A percentile compares a stretch with the other conserved stretches of the same genome.
Conservation (phyloP, 164 flowering plant genomes). For the Annona cherimola region DNA sequence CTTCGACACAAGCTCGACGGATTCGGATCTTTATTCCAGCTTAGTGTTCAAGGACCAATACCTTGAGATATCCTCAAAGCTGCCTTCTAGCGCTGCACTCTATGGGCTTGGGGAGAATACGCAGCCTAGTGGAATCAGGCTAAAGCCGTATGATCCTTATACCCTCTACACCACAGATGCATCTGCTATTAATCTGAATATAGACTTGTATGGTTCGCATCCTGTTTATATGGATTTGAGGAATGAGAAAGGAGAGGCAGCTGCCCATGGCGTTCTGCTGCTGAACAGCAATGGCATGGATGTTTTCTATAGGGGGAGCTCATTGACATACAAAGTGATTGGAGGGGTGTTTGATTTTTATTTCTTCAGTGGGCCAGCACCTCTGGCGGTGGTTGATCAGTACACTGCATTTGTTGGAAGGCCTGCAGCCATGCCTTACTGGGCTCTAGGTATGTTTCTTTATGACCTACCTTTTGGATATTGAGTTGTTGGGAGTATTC, state of each 20-base stretch:
- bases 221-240: conserved; percentile 95
- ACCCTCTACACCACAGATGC: conserved; percentile 76
- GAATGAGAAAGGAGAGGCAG: conserved; percentile 48
- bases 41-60: conserved; percentile 96
- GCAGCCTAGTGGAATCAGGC: conserved; percentile 75
- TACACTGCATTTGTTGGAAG: conserved; percentile 73
- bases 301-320: conserved; percentile 69
- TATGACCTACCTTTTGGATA: neutral
- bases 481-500: conserved; percentile 1
- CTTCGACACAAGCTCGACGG: conserved; percentile 54
- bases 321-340: conserved; percentile 82
- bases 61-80: conserved; percentile 68
- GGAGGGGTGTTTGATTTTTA: conserved; percentile 96
- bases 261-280: conserved; percentile 72
- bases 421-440: conserved; percentile 97
- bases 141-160: conserved; percentile 73
- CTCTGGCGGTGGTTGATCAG: conserved; percentile 81
- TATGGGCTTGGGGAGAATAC: conserved; percentile 95
- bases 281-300: conserved; percentile 96
- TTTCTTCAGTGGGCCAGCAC: conserved; percentile 80
- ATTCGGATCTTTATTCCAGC: conserved; percentile 43
- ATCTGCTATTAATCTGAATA: conserved; percentile 76
- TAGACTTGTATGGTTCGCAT: conserved; percentile 74
- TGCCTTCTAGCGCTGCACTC: conserved; percentile 67
- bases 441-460: conserved; percentile 75